phyloP scores from a whole-genome alignment of 768 basidiomycete species.

The Boletus subparvulus region DNA sequence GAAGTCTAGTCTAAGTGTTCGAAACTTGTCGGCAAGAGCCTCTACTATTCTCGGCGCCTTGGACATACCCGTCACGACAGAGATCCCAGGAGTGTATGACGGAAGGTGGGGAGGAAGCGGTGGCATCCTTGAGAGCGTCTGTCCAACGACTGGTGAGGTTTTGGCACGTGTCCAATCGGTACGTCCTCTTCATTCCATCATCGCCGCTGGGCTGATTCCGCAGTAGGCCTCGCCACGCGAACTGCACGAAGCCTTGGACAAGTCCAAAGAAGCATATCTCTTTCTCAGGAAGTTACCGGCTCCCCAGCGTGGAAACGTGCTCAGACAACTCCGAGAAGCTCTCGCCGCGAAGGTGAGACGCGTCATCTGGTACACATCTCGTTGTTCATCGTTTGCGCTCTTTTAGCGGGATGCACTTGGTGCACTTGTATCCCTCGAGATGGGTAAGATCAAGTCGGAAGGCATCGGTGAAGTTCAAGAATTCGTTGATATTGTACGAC shows the following conservation, averaged over 20 bases:
- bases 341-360: conserved; percentile 66
- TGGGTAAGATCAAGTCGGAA: conserved; percentile 91
- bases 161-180: conserved; percentile 75
- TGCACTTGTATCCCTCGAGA: conserved; percentile 80
- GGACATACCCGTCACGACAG: conserved; percentile 54
- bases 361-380: background rate
- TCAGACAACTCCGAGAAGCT: conserved; percentile 85
- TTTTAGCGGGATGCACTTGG: conserved; percentile 73
- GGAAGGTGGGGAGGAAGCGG: conserved; percentile 79
- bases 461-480: conserved; percentile 94
- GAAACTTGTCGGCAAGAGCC: conserved; percentile 67
- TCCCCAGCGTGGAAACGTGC: conserved; percentile 83
- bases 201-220: conserved; percentile 11
- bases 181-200: conserved; percentile 24
- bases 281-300: conserved; percentile 77
- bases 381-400: conserved; percentile 10
- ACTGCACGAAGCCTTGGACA: conserved; percentile 63
- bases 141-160: conserved; percentile 86
- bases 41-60: conserved; percentile 63
- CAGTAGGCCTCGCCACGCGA: conserved; percentile 69
- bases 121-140: conserved; percentile 64
- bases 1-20: conserved; percentile 15
- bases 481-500: conserved; percentile 87
- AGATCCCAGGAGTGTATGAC: conserved; percentile 76
- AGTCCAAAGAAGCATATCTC: conserved; percentile 70